Evolutionary conservation across 83 land plant genomes (phyloP).

Genomic region (Thuja plicata): DNA sequence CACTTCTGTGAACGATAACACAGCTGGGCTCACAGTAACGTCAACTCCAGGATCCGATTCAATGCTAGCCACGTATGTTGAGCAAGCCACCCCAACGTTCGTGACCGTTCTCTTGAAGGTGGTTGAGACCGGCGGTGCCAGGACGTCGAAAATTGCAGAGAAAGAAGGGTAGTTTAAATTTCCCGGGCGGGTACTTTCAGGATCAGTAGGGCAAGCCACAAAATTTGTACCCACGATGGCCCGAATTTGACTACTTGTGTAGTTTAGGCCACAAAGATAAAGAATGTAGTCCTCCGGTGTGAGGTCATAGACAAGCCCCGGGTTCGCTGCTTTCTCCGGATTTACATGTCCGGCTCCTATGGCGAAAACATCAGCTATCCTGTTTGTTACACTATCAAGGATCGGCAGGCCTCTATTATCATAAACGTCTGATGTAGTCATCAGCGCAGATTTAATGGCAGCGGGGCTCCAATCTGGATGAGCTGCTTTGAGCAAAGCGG

Average conservation of each 20-base stretch:
- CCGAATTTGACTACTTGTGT: conserved; percentile 36
- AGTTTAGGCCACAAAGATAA: conserved; percentile 56
- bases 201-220: conserved; percentile 35
- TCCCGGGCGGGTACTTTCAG: conserved; percentile 40
- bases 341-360: conserved; percentile 71
- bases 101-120: conserved; percentile 49
- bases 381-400: not conserved
- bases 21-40: conserved; percentile 36
- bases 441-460: too few relatives aligned
- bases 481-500: too few relatives aligned
- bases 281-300: conserved; percentile 44
- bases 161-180: conserved; percentile 69
- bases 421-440: conserved; percentile 25
- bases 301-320: conserved; percentile 66
- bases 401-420: conserved; percentile 16
- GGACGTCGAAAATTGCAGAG: conserved; percentile 39
- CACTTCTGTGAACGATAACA: conserved; percentile 37
- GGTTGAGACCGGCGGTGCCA: not conserved
- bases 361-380: conserved; percentile 39
- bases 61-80: conserved; percentile 24
- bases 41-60: too few relatives aligned
- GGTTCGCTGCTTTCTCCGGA: conserved; percentile 51
- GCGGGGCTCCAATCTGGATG: too few relatives aligned
- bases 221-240: conserved; percentile 20
- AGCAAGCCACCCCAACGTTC: conserved; percentile 34